Conservation (phyloP, 2,329 filamentous ascomycete genomes). For the Triangularia setosa region DNA sequence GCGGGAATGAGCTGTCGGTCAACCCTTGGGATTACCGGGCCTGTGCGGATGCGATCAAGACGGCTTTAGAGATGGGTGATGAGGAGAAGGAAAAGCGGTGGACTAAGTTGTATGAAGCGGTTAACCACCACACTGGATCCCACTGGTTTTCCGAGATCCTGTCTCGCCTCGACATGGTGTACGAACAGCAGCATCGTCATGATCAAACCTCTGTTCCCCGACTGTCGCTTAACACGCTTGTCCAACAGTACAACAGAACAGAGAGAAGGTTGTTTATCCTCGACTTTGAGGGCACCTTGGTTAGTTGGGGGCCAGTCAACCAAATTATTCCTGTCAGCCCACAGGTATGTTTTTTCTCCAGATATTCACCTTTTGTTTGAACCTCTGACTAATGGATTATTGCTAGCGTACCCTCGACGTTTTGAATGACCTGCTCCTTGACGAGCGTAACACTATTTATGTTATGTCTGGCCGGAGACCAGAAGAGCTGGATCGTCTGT, state of each 20-base stretch:
- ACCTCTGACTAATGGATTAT: constrained; percentile 4
- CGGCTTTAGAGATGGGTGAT: constrained; percentile 73
- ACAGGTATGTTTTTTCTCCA: constrained; percentile 38
- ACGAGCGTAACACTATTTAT: constrained; percentile 81
- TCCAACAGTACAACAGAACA: constrained; percentile 62
- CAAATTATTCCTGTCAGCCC: constrained; percentile 84
- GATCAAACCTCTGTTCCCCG: constrained; percentile 85
- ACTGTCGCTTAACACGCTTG: constrained; percentile 64
- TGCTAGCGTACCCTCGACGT: constrained; percentile 69
- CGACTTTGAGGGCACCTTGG: constrained; percentile 90
- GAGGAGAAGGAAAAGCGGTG: constrained; percentile 73
- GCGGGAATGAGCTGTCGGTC: constrained; percentile 73
- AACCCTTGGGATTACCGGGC: constrained; percentile 95
- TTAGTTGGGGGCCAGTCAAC: constrained; percentile 78
- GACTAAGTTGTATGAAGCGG: constrained; percentile 66
- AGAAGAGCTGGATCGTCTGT: constrained; percentile 82
- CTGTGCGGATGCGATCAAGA: constrained; percentile 80
- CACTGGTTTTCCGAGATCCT: constrained; percentile 82
- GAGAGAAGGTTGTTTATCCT: constrained; percentile 77
- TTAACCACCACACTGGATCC: constrained; percentile 76
- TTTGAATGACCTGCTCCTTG: constrained; percentile 74
- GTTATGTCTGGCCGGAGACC: constrained; percentile 89
- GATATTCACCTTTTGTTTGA: neutral
- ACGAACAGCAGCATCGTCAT: constrained; percentile 78
- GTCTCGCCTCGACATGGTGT: constrained; percentile 66